Conservation (phyloP, 2,329 filamentous ascomycete genomes). For the Septoria petroselini region DNA sequence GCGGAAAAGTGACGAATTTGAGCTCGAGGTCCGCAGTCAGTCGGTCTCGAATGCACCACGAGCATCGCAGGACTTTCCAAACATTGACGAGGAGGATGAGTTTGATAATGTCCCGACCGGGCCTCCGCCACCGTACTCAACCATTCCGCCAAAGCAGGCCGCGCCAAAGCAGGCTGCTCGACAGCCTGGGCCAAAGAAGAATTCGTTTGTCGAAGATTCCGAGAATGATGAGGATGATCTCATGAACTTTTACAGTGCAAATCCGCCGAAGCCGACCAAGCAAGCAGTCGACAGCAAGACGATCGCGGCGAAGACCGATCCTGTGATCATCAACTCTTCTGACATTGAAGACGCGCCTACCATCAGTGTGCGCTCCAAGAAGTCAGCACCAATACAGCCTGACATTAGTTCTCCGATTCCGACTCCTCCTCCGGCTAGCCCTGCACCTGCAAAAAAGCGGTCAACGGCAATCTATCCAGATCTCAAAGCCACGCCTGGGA, state of each 20-base stretch:
- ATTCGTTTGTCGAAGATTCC: constrained; percentile 26
- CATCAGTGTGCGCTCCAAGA: not conserved
- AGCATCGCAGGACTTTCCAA: constrained; percentile 36
- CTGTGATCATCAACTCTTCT: constrained; percentile 6
- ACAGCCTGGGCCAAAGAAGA: not conserved
- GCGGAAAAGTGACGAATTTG: constrained; percentile 48
- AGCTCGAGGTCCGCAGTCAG: constrained; percentile 28
- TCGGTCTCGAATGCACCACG: constrained; percentile 12
- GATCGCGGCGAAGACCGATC: not conserved
- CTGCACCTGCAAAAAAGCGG: not conserved
- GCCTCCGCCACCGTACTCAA: constrained; percentile 47
- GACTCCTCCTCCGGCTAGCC: not conserved
- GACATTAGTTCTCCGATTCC: constrained; percentile 1
- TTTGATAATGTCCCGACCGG: constrained; percentile 21
- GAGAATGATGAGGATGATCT: constrained; percentile 34
- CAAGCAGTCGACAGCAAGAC: not conserved
- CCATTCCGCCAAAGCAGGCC: constrained; percentile 32
- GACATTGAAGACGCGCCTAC: not conserved
- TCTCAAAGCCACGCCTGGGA: constrained; percentile 7
- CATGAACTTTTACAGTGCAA: constrained; percentile 25
- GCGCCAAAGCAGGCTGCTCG: not conserved
- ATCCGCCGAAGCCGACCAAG: constrained; percentile 1
- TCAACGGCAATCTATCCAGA: constrained; percentile 8
- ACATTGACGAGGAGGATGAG: constrained; percentile 40
- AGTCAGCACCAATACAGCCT: not conserved